phyloP scores from a whole-genome alignment of 495 filamentous ascomycete species.

The Schizothecium vesticola region DNA sequence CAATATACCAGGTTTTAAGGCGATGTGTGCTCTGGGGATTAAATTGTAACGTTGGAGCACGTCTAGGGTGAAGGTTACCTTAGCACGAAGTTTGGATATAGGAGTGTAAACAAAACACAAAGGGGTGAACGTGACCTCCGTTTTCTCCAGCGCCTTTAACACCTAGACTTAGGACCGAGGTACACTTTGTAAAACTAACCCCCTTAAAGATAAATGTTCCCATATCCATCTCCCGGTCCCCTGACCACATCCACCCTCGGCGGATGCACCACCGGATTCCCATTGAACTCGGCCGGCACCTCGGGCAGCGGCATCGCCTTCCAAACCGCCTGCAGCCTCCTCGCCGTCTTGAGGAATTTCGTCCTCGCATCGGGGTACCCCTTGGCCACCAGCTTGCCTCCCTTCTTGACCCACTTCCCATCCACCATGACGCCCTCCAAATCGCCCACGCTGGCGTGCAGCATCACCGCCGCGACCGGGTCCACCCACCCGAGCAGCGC shows the following conservation, averaged over 20 bases:
- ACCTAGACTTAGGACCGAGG: too few relatives aligned
- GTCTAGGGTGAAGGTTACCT: too few relatives aligned
- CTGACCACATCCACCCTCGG: slow-evolving; percentile 8
- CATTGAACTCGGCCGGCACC: slow-evolving; percentile 2
- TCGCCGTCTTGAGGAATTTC: slow-evolving; percentile 27
- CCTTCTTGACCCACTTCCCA: slow-evolving; percentile 38
- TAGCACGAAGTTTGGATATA: too few relatives aligned
- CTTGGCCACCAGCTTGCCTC: slow-evolving; percentile 28
- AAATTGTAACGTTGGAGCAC: too few relatives aligned
- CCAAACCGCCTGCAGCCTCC: slow-evolving; percentile 17
- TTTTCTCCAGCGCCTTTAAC: too few relatives aligned
- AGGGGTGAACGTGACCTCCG: too few relatives aligned
- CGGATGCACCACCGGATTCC: slow-evolving; percentile 2
- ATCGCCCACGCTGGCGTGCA: slow-evolving; percentile 46
- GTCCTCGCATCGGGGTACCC: slow-evolving; percentile 22
- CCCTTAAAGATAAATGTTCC: slow-evolving; percentile 6
- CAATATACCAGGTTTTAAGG: too few relatives aligned
- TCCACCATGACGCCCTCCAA: slow-evolving; percentile 44
- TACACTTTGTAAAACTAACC: too few relatives aligned
- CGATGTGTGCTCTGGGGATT: too few relatives aligned
- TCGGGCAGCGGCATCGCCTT: background rate
- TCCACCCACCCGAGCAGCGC: slow-evolving; percentile 46
- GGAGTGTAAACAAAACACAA: too few relatives aligned
- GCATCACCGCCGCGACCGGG: slow-evolving; percentile 47
- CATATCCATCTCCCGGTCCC: slow-evolving; percentile 15